Base-by-base conservation (phyloP, 2,329 filamentous ascomycete genomes). In the Graphium sp. region DNA sequence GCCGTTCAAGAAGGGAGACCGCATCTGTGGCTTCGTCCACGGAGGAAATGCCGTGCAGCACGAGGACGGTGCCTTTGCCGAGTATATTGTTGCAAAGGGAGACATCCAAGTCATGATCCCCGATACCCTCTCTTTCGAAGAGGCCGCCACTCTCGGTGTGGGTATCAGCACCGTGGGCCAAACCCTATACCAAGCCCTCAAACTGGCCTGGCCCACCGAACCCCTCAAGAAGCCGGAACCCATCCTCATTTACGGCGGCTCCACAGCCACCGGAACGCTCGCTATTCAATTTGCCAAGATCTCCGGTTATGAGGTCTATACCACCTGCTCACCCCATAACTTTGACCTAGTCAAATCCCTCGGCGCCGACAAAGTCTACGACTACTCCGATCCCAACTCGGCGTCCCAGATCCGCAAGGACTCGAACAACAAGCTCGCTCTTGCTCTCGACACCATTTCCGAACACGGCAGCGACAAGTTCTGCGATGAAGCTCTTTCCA, bases 191-290 rank as follows among this genome's bases (percentile, higher is more conserved):
- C 53, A 60, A 35, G 40, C 42, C 15, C 51, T 65, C 4, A 33
- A 47, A 29, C 49, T 65, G 3, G 53, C 56, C 1, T 45, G 66
- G 6, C 68, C 69, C 4, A 48, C 37, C 22, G 29, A 42, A 8
- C 51, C 57, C n/a, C 29, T 43, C 20, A 46, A 45, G 18, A 29
- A 29, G 16, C 32, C 24, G 19, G 41, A 50, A 33, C 44, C 53
- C 3, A 40, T 62, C 31, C 43, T 56, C 24, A 50, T 53, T 34
- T 55, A 57, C 27, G 55, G 51, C 26, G 52, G 49, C n/a, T 60
- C 60, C 42, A 66, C 56, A 19, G 62, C 62, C 14, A 65, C 62
- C n/a, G 57, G 56, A 50, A 61, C 64, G 37, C 61, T 60, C 38
- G 49, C 43, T 6, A 49, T 54, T 32, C 49, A 53, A 32, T 49